phyloP scores from a whole-genome alignment of 2,329 filamentous ascomycete genomes.

The Colletotrichum sp. region DNA sequence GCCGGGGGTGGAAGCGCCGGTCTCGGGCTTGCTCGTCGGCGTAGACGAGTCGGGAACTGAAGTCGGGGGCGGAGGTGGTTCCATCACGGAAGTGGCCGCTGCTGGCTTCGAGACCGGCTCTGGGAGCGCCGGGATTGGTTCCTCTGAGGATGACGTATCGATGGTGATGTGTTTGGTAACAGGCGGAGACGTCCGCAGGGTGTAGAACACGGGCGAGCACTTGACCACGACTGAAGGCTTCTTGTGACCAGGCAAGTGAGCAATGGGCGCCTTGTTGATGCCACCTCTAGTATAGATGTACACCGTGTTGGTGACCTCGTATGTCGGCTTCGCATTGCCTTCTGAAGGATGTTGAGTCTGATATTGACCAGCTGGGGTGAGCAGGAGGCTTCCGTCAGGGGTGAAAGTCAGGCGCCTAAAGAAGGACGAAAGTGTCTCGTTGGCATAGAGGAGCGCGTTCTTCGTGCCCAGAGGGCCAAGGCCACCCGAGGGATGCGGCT shows the following conservation, averaged over 20 bases:
- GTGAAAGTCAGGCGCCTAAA: conserved; percentile 94
- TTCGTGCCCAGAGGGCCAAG: conserved; percentile 73
- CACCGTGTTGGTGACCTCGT: conserved; percentile 94
- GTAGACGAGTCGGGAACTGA: conserved; percentile 45
- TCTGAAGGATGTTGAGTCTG: conserved; percentile 75
- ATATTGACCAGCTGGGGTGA: conserved; percentile 95
- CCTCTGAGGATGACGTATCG: conserved; percentile 88
- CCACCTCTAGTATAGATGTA: conserved; percentile 97
- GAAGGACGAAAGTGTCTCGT: conserved; percentile 96
- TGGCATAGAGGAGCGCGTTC: conserved; percentile 91
- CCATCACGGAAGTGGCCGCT: conserved; percentile 71
- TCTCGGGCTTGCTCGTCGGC: conserved; percentile 42
- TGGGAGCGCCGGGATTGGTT: conserved; percentile 81
- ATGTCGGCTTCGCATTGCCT: conserved; percentile 73
- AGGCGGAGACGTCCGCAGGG: conserved; percentile 70
- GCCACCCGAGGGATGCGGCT: conserved; percentile 65
- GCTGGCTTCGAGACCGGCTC: conserved; percentile 76
- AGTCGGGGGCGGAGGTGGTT: conserved; percentile 74
- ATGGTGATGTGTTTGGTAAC: conserved; percentile 90
- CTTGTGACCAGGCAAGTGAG: conserved; percentile 95
- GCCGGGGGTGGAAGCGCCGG: conserved; percentile 56
- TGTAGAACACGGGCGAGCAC: conserved; percentile 91
- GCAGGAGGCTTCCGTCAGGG: conserved; percentile 89
- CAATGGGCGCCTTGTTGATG: conserved; percentile 94
- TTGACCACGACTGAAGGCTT: conserved; percentile 96